phyloP scores from a whole-genome alignment of 805 yeast genomes.

The Monosporozyma siamensis region DNA sequence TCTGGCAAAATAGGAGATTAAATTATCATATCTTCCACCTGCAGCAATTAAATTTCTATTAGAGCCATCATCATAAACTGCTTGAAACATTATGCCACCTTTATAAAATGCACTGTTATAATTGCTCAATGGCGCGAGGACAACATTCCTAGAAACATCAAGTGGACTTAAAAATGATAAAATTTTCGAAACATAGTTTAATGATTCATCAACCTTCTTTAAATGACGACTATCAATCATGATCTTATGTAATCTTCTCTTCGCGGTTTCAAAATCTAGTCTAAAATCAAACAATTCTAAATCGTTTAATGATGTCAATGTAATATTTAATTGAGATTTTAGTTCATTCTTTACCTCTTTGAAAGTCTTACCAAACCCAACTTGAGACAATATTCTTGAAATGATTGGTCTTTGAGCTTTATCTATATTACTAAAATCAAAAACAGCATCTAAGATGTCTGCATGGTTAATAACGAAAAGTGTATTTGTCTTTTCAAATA shows the following conservation, averaged over 20 bases:
- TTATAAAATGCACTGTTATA: slow-evolving; percentile 72
- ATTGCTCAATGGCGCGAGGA: slow-evolving; percentile 73
- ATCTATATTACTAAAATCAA: slow-evolving; percentile 75
- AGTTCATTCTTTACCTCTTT: slow-evolving; percentile 49
- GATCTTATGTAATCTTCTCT: slow-evolving; percentile 50
- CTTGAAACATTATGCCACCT: slow-evolving; percentile 84
- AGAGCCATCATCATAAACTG: slow-evolving; percentile 54
- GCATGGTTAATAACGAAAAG: slow-evolving; percentile 68
- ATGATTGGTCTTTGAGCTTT: slow-evolving; percentile 64
- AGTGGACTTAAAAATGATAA: slow-evolving; percentile 44
- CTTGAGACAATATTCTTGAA: slow-evolving; percentile 61
- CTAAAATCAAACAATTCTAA: slow-evolving; percentile 72
- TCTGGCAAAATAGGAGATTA: slow-evolving; percentile 59
- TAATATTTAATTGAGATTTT: slow-evolving; percentile 59
- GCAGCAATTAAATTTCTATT: slow-evolving; percentile 55
- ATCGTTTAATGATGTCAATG: slow-evolving; percentile 76
- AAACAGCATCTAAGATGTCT: slow-evolving; percentile 63
- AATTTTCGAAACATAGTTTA: slow-evolving; percentile 54
- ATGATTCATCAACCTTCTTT: slow-evolving; percentile 49
- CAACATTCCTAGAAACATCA: slow-evolving; percentile 49
- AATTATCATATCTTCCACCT: slow-evolving; percentile 86
- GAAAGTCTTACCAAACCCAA: slow-evolving; percentile 58
- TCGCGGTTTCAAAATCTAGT: slow-evolving; percentile 57
- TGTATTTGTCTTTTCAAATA: slow-evolving; percentile 48
- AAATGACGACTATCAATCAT: slow-evolving; percentile 68